These are phyloP conservation scores for Cordyceps cateniannulata DNA, from an alignment of 2,329 filamentous ascomycete species.

Conservation along the genomic window DNA sequence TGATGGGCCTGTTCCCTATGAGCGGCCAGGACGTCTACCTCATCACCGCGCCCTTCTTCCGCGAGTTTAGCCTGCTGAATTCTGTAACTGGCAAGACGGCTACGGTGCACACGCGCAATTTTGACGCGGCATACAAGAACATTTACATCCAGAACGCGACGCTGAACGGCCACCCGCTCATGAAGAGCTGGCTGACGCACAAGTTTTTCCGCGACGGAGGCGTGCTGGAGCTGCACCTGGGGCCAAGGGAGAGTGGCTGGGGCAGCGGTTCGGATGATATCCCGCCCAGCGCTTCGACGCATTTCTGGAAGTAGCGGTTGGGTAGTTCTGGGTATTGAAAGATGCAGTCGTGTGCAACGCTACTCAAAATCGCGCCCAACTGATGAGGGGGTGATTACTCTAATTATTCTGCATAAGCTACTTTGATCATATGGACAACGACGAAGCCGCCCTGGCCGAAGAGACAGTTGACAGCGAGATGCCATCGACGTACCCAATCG, in stretches of 20 bases:
- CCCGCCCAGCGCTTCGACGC: constrained; percentile 19
- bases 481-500: no score
- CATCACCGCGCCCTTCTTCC: constrained; percentile 45
- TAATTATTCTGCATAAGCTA: no score
- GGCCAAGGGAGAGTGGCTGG: constrained; percentile 11
- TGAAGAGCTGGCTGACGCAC: constrained; percentile 54
- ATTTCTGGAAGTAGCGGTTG: constrained; percentile 17
- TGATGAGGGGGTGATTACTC: no score
- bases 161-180: constrained; percentile 47
- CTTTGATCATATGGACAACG: no score
- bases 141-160: constrained; percentile 55
- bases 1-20: constrained; percentile 49
- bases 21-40: constrained; percentile 49
- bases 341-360: no score
- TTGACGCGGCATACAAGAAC: constrained; percentile 40
- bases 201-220: constrained; percentile 53
- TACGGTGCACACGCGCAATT: constrained; percentile 23
- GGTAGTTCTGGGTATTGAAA: neutral
- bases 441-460: no score
- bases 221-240: constrained; percentile 37
- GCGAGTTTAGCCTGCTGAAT: constrained; percentile 33
- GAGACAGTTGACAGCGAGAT: no score
- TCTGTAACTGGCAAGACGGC: constrained; percentile 21
- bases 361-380: no score
- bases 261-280: constrained; percentile 13